Evolutionary conservation across 1,284 basidiomycete genomes (phyloP), one percentile per base, ranked within the genome.

Genomic region (Cryptococcus deneoformans): DNA sequence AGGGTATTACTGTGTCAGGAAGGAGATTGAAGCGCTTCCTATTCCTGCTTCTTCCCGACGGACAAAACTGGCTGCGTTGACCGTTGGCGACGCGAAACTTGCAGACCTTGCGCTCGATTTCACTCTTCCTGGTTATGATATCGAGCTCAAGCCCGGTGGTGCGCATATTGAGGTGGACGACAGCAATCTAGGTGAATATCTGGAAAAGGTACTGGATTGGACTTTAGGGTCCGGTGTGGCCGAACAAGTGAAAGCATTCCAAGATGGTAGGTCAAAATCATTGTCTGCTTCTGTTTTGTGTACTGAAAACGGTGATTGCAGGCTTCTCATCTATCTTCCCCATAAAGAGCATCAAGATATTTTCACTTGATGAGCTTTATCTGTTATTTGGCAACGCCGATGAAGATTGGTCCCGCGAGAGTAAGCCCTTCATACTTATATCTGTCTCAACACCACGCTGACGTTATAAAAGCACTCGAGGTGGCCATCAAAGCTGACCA

Each of bases 401-500:
- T 12, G 94, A 98, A 72, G 93, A 97, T 72, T 97, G 93, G 93
- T 87, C 85, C 60, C 71, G 81, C 12, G 92, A 95, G 74, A 92
- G 92, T 94, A 75, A 67, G 89, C 29, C 29, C 5, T 81, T 1
- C 11, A 11, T 10, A 6, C 7, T 5, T 16, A 8, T 11, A 37
- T 35, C 29, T 34, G 34, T 39, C 0, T 40, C 7, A 39, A 38
- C 24, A 3, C 10, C 16, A 44, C 35, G 40, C 53, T 64, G 51
- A 64, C 54, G 2, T 12, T n/a, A 7, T 46, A 14, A 24, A 64
- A 89, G 94, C 92, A n/a, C 82, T 99, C 46, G 86, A 85, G 54
- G 90, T 93, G 71, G 85, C 88, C 5, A 79, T 98, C 78, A 98
- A 98, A 77, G 95, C 96, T 9, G 96, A 99, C 71, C 96, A 99